phyloP scores from a whole-genome alignment of 2,329 filamentous ascomycete genomes.

The Cucurbitaria berberidis region DNA sequence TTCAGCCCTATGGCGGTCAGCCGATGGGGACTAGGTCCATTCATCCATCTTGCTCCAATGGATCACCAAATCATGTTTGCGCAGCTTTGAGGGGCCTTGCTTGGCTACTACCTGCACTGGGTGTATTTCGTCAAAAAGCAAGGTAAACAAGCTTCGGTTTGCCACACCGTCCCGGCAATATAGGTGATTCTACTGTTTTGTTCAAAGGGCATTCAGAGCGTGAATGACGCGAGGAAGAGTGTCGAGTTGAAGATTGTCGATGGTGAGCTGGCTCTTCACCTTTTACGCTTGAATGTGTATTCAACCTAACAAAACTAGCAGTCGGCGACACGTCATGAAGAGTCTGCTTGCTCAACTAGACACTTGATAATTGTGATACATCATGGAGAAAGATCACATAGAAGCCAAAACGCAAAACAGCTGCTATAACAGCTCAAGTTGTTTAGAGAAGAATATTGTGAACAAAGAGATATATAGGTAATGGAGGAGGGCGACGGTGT shows the following conservation, averaged over 20 bases:
- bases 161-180: slow-evolving; percentile 1
- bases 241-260: slow-evolving; percentile 63
- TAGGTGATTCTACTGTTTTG: slow-evolving; percentile 52
- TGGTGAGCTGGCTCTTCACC: slow-evolving; percentile 38
- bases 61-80: too few species aligned
- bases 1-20: slow-evolving; percentile 23
- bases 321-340: slow-evolving; percentile 65
- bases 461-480: slow-evolving; percentile 20
- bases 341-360: slow-evolving; percentile 67
- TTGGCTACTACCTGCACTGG: too few species aligned
- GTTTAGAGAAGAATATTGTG: slow-evolving; percentile 3
- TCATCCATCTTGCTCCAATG: too few species aligned
- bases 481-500: slow-evolving; percentile 34
- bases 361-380: slow-evolving; percentile 67
- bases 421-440: not conserved
- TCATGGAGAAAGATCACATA: too few species aligned
- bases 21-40: slow-evolving; percentile 2
- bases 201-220: slow-evolving; percentile 74
- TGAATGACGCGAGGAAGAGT: slow-evolving; percentile 66
- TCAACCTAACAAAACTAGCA: slow-evolving; percentile 29
- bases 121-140: too few species aligned
- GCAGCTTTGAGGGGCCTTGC: too few species aligned
- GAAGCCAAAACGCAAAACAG: not conserved
- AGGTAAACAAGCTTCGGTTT: slow-evolving; percentile 8
- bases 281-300: not conserved